A percentile compares a stretch with the other conserved stretches of the same genome.
Evolutionary conservation across 768 basidiomycete genomes (phyloP).

Genomic region (Suillus bovinus): DNA sequence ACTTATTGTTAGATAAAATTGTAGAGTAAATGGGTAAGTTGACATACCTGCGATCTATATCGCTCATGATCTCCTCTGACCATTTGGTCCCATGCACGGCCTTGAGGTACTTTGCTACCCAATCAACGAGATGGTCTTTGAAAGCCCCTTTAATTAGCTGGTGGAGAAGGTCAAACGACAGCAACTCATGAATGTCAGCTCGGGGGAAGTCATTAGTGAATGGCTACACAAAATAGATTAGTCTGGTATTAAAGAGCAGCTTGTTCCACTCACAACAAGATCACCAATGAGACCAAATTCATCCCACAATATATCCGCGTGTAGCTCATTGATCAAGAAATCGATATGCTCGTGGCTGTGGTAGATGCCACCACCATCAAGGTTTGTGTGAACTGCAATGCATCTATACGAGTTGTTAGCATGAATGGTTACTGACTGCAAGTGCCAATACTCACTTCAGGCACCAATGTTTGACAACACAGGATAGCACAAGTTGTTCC

Average conservation of each 20-base stretch:
- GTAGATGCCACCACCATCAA: slow-evolving; percentile 24
- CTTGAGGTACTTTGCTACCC: neutral
- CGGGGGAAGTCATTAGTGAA: neutral
- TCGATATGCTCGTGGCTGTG: slow-evolving; percentile 25
- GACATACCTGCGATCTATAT: neutral
- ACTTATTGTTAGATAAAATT: neutral
- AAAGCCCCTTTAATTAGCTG: slow-evolving; percentile 1
- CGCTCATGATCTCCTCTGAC: neutral
- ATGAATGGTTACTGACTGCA: slow-evolving; percentile 5
- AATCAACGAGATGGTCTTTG: slow-evolving; percentile 1
- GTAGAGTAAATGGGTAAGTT: neutral
- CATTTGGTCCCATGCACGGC: neutral
- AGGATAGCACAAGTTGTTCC: slow-evolving; percentile 35
- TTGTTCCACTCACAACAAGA: slow-evolving; percentile 26
- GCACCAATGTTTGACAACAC: slow-evolving; percentile 40
- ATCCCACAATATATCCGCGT: slow-evolving; percentile 34
- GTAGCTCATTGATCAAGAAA: slow-evolving; percentile 22
- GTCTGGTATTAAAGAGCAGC: neutral
- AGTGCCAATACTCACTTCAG: slow-evolving; percentile 24
- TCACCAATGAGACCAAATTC: slow-evolving; percentile 35
- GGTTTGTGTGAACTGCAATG: slow-evolving; percentile 10
- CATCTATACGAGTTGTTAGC: slow-evolving; percentile 23
- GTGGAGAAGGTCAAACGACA: slow-evolving; percentile 1
- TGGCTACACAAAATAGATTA: neutral
- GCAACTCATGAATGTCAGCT: neutral